Evolutionary conservation across 306 rosid species (phyloP), one percentile per base, ranked within the genome.

Genomic region (Rosa chinensis): DNA sequence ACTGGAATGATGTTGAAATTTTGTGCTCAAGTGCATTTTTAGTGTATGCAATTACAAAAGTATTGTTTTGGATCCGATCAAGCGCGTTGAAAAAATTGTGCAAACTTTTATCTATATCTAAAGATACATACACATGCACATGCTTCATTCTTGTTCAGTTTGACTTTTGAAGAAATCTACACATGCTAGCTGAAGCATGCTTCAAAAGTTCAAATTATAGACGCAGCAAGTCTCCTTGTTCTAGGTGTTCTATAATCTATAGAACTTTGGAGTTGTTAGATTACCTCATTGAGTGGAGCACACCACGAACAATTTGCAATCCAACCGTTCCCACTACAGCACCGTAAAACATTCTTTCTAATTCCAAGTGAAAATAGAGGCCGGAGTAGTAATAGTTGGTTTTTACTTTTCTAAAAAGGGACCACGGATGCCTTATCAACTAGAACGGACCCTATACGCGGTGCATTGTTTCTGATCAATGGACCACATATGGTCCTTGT

Each of bases 11-110:
- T 70, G 47, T 62, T 63, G 66, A 48, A 59, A 58, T 75, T 23
- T 70, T 82, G 43, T 72, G 76, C 5, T 23, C 42, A 53, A 47
- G 43, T 28, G 5, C 44, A 12, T 20, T 35, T 45, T 73, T 56
- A 37, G 49, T 47, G 28, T 28, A 23, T 52, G 42, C 58, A 63
- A 43, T 25, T 71, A 14, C 71, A 44, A 28, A 74, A 37, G 13
- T 61, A 11, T 12, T 73, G 82, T 32, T 66, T 45, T 48, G 32
- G 76, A 84, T 80, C 79, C 73, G 79, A 66, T 66, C 70, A 72
- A 66, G 35, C 37, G 47, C 18, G 71, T 67, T 11, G 49, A 61
- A 47, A 5, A 45, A 61, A 45, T 17, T 18, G 28, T 48, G 10
- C 44, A 28, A 13, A 63, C 35, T 63, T 10, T 11, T 64, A 63